Base-by-base conservation (phyloP, 495 filamentous ascomycete genomes). In the Daldinia vernicosa region DNA sequence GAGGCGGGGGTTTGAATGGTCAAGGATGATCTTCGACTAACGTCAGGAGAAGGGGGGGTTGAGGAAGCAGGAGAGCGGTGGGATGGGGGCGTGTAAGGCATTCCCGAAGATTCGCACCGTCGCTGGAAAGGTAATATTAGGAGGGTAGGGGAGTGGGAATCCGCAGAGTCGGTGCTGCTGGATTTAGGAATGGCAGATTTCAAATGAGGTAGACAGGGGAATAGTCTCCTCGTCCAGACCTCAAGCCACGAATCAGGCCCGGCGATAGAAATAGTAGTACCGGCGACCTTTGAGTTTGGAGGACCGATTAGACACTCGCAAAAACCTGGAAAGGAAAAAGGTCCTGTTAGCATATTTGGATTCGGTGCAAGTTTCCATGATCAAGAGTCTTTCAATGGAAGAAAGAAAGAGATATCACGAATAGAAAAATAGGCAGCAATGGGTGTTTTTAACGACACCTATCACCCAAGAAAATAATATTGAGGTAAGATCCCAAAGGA, bases 81-180 rank as follows among this genome's bases (percentile, higher is more conserved):
- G 75, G 89, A 86, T 57, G 94, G 94, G 69, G 94, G 93, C 80
- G 94, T 97, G 86, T 97, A 97, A 84, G 94, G 94, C 94, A 97
- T 97, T 85, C 81, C 77, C 73, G 76, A 60, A 14, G 66, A 67
- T 72, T 26, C 79, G 80, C 77, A 72, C 70, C 76, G 71, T 69
- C 67, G 67, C 67, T 66, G 56, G 55, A 69, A 70, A 71, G 62
- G 72, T 40, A 43, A 72, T 40, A 60, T 63, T 53, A 63, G 53
- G 56, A 69, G 53, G 33, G 65, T 68, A 66, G 57, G 53, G 59
- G 60, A 45, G 63, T 62, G 35, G 45, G 40, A 54, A 63, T 75
- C 70, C 63, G 63, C 67, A 45, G 59, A 28, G 51, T 69, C 52
- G 57, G 52, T 45, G 45, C 69, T 71, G 39, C 67, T 69, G 33